Evolutionary conservation across 2,329 filamentous ascomycete genomes (phyloP), one percentile per base, ranked within the genome.

Genomic region (Beauveria sp.): DNA sequence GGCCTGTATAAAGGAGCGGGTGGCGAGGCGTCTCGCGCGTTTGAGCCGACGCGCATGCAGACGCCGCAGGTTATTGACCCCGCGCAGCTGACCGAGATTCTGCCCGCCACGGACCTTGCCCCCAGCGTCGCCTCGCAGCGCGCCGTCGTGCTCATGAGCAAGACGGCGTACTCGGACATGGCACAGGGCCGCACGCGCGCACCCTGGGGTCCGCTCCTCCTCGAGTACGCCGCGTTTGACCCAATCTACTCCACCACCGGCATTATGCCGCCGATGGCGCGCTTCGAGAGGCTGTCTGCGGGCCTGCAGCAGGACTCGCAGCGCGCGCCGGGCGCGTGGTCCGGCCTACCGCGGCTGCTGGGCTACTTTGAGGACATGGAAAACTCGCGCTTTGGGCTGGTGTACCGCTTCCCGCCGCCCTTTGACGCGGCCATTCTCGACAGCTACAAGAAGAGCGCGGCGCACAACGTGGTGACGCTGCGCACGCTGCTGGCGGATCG

Each of bases 301-400:
- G 84, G 80, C 0, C 75, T 88, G 14, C 84, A 81, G 67, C 77
- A 79, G 24, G 79, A 82, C 59, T 76, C 81, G 0, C 80, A 80
- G 50, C 76, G 78, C 22, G 77, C 78, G 1, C 79, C 75, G 6
- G 79, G 75, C 26, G 80, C 86, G 2, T 89, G 81, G 78, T 86
- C 81, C 69, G 79, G 89, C 64, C 68, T 87, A 10, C 83, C 85
- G 18, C 79, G 81, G 24, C 75, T 88, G 50, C 73, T 88, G 14
- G 85, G 84, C 2, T 92, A 91, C 68, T 91, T 91, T 67, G 89
- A 92, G 69, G 89, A 92, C 67, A 79, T 88, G 58, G 81, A 84
- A 20, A 78, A 84, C 58, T 86, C 89, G 0, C 81, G 90, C 10
- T 83, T 91, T 59, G 90, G 89, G 5, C 77, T 93, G 12, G 81